Conservation (phyloP, 331 rosid genomes). For the Acacia pycnantha region DNA sequence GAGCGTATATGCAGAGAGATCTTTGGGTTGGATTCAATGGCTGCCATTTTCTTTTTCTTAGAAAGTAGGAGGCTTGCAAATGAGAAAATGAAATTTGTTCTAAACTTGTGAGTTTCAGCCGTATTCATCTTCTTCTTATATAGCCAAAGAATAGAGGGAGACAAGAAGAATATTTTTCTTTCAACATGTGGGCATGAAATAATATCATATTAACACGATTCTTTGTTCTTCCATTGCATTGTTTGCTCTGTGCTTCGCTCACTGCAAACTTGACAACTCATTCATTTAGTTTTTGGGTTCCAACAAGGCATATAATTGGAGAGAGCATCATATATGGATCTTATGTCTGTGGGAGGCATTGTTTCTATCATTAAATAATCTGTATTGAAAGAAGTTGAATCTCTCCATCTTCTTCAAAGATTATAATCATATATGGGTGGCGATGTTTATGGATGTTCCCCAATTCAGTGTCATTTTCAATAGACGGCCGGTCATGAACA, state of each 20-base stretch:
- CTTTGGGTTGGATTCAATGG: not conserved
- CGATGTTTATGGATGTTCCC: not conserved
- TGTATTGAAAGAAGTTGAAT: not conserved
- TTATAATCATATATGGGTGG: not conserved
- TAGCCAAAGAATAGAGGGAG: not conserved
- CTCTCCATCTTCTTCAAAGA: not conserved
- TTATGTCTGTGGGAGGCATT: not conserved
- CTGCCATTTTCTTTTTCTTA: slow-evolving; percentile 7
- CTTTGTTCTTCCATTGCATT: not conserved
- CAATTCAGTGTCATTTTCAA: not conserved
- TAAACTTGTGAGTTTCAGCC: not conserved
- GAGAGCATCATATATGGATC: slow-evolving; percentile 6
- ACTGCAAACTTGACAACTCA: slow-evolving; percentile 21
- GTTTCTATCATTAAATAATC: not conserved
- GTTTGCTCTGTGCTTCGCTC: not conserved
- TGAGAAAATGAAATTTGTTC: not conserved
- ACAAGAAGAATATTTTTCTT: slow-evolving; percentile 13
- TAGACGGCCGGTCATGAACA: not conserved
- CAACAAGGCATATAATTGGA: not conserved
- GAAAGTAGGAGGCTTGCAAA: not conserved
- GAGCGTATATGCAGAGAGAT: too few relatives aligned
- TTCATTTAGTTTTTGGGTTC: not conserved
- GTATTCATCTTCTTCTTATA: not conserved
- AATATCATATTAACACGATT: not conserved
- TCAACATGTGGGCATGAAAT: too few relatives aligned